These are phyloP conservation scores for Amanita inopinata DNA, from an alignment of 768 basidiomycete genomes.

Conservation along the genomic window DNA sequence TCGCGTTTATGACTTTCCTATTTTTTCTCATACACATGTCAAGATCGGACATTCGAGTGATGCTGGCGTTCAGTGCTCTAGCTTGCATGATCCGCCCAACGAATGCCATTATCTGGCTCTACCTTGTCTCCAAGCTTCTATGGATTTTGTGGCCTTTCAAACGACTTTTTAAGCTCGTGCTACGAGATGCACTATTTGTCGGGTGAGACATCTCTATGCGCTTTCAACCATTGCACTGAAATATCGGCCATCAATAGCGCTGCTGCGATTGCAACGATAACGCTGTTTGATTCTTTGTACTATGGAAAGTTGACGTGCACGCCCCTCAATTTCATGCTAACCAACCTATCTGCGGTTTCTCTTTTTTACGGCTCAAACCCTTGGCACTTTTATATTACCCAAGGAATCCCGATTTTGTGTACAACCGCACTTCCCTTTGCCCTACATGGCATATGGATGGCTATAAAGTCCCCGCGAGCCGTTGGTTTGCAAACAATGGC, in stretches of 20 bases:
- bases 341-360: conserved; percentile 80
- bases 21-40: conserved; percentile 12
- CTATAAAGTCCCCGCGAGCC: conserved; percentile 18
- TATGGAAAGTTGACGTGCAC: conserved; percentile 63
- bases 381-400: conserved; percentile 85
- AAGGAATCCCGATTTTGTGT: conserved; percentile 78
- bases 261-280: conserved; percentile 20
- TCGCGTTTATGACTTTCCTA: not conserved
- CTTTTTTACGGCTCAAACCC: conserved; percentile 84
- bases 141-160: conserved; percentile 37
- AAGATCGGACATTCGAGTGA: conserved; percentile 25
- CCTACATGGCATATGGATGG: conserved; percentile 45
- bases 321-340: conserved; percentile 69
- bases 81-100: conserved; percentile 85
- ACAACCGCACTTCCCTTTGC: conserved; percentile 66
- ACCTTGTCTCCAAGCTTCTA: conserved; percentile 48
- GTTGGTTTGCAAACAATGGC: conserved; percentile 34
- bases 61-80: conserved; percentile 55
- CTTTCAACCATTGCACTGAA: conserved; percentile 1
- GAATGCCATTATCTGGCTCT: conserved; percentile 79
- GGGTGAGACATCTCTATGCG: conserved; percentile 32
- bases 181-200: conserved; percentile 28
- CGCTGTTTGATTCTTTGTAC: conserved; percentile 59
- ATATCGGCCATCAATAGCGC: conserved; percentile 17
- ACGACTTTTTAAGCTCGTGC: conserved; percentile 21